Evolutionary conservation across 2,329 filamentous ascomycete genomes (phyloP).

Genomic region (Lasiodiplodia sp.): DNA sequence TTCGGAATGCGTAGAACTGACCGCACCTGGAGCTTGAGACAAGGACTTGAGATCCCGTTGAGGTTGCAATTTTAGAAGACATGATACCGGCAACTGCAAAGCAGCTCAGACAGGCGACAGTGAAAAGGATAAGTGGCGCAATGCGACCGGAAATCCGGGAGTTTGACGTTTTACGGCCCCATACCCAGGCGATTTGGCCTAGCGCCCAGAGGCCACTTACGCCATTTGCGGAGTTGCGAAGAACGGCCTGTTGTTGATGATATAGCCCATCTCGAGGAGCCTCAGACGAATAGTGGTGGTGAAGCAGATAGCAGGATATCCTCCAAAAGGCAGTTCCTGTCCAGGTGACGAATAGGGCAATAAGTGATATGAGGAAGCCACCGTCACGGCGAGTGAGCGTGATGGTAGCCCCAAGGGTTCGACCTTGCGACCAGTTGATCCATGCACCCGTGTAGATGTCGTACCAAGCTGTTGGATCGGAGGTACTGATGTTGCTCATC

Average conservation of each 20-base stretch:
- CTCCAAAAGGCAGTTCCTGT: constrained; percentile 36
- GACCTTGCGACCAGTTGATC: constrained; percentile 44
- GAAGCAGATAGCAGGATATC: constrained; percentile 34
- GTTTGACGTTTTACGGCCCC: not conserved
- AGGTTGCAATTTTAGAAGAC: constrained; percentile 25
- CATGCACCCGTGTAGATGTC: constrained; percentile 40
- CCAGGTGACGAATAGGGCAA: constrained; percentile 43
- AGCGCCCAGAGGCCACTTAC: not conserved
- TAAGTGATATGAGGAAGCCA: constrained; percentile 43
- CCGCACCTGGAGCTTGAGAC: constrained; percentile 9
- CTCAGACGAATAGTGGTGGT: constrained; percentile 33
- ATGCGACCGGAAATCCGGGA: not conserved
- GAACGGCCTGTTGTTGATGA: constrained; percentile 34
- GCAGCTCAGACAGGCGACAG: not conserved
- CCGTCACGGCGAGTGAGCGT: constrained; percentile 34
- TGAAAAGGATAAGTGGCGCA: not conserved
- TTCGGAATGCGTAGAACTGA: not conserved
- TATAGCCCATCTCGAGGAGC: constrained; percentile 36
- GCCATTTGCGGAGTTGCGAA: constrained; percentile 24
- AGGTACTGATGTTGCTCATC: not conserved
- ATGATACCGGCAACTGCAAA: constrained; percentile 29
- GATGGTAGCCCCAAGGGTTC: constrained; percentile 37
- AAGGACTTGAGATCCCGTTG: constrained; percentile 22
- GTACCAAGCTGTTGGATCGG: not conserved
- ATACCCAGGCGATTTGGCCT: not conserved